Evolutionary conservation across 352 stramenopile species (phyloP).

Genomic region (Blastocystis sp.): DNA sequence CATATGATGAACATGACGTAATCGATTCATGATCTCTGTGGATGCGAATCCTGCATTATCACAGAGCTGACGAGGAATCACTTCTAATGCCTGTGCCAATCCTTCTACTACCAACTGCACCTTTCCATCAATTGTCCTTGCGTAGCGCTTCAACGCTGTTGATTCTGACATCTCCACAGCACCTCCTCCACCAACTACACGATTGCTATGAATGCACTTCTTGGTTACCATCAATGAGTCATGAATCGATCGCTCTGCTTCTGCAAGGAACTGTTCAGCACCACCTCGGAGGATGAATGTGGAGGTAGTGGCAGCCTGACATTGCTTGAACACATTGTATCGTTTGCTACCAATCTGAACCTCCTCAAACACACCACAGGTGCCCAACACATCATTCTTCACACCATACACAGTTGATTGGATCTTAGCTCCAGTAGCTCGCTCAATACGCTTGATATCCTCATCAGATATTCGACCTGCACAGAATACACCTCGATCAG

Average conservation of each 20-base stretch:
- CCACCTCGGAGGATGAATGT: conserved; percentile 93
- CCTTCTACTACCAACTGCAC: conserved; percentile 87
- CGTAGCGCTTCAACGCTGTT: conserved; percentile 1
- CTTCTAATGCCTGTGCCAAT: conserved; percentile 91
- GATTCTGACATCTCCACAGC: conserved; percentile 77
- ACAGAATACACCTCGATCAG: conserved; percentile 91
- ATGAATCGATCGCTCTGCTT: conserved; percentile 92
- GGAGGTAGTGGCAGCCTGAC: conserved; percentile 82
- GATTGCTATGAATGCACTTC: conserved; percentile 75
- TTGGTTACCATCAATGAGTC: conserved; percentile 96
- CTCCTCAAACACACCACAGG: conserved; percentile 90
- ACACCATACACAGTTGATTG: conserved; percentile 87
- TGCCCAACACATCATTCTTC: conserved; percentile 79
- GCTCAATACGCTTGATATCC: conserved; percentile 89
- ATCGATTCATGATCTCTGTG: conserved; percentile 92
- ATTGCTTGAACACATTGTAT: conserved; percentile 97
- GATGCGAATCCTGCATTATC: conserved; percentile 96
- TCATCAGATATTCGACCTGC: conserved; percentile 88
- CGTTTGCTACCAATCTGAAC: conserved; percentile 88
- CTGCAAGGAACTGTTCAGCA: conserved; percentile 94
- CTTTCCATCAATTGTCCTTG: conserved; percentile 86
- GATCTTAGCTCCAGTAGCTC: conserved; percentile 85
- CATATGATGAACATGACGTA: conserved; percentile 89
- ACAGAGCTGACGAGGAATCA: conserved; percentile 91
- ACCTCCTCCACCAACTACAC: conserved; percentile 79